Evolutionary conservation across 208 protist genomes (phyloP).

Genomic region (Trypanosoma cruzi): DNA sequence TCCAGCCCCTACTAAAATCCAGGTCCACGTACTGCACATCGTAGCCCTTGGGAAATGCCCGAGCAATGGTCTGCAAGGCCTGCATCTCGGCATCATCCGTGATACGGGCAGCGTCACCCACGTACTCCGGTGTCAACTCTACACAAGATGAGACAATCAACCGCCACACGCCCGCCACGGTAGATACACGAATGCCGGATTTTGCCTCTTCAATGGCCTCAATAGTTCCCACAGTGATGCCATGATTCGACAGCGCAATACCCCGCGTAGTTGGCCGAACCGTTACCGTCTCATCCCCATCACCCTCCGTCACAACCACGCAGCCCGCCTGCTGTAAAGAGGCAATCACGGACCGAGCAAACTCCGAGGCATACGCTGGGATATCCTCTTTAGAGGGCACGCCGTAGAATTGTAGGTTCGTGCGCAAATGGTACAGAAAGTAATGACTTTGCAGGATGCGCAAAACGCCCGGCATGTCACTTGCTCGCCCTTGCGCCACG

Average conservation of each 20-base stretch:
- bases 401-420: conserved; percentile 81
- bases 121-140: conserved; percentile 54
- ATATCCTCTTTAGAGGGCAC: conserved; percentile 68
- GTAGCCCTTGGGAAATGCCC: conserved; percentile 52
- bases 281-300: conserved; percentile 45
- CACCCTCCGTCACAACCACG: conserved; percentile 31
- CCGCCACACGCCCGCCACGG: conserved; percentile 46
- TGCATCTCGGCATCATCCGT: conserved; percentile 50
- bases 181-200: conserved; percentile 7
- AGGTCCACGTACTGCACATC: conserved; percentile 65
- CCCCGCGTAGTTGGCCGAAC: conserved; percentile 62
- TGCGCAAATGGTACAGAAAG: conserved; percentile 76
- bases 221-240: conserved; percentile 58
- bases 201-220: conserved; percentile 44
- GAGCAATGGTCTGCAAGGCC: conserved; percentile 69
- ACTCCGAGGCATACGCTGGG: conserved; percentile 71
- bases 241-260: conserved; percentile 58
- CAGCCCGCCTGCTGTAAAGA: conserved; percentile 53
- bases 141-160: conserved; percentile 41
- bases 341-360: conserved; percentile 61
- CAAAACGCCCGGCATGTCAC: conserved; percentile 62
- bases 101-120: conserved; percentile 71
- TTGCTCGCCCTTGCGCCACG: conserved; percentile 58
- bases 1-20: conserved; percentile 51
- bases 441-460: conserved; percentile 84